phyloP scores from a whole-genome alignment of 371 early-diverging fungal species.

The Mucor sp. region DNA sequence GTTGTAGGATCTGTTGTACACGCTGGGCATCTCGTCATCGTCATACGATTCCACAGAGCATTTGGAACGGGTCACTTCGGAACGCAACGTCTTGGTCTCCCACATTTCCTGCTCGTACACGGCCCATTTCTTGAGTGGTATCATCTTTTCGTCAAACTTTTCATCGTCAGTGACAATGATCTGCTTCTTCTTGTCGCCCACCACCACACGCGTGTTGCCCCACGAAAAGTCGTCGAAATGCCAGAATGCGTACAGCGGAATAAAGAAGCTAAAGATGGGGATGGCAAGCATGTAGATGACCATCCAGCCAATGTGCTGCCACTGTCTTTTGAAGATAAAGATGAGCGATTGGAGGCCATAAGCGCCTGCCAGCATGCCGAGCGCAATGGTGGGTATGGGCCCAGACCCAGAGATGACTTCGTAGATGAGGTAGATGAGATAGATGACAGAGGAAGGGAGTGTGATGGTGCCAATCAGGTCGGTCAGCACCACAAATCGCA shows the following conservation, averaged over 20 bases:
- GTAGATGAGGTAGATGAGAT: slow-evolving; percentile 72
- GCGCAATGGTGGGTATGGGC: slow-evolving; percentile 49
- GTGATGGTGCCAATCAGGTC: slow-evolving; percentile 93
- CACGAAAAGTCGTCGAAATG: slow-evolving; percentile 90
- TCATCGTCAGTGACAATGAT: slow-evolving; percentile 56
- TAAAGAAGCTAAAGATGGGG: slow-evolving; percentile 75
- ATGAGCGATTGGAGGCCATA: slow-evolving; percentile 84
- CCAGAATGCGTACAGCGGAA: slow-evolving; percentile 81
- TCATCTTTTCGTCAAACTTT: slow-evolving; percentile 79
- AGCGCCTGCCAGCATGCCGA: slow-evolving; percentile 63
- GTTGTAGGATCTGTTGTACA: neutral
- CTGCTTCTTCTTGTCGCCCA: slow-evolving; percentile 63
- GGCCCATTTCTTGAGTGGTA: slow-evolving; percentile 87
- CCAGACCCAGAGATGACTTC: slow-evolving; percentile 42
- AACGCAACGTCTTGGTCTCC: slow-evolving; percentile 48
- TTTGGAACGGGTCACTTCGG: slow-evolving; percentile 5
- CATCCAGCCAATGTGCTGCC: slow-evolving; percentile 96
- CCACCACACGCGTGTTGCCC: slow-evolving; percentile 86
- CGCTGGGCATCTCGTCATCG: neutral
- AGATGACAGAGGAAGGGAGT: slow-evolving; percentile 88
- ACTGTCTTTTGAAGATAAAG: slow-evolving; percentile 78
- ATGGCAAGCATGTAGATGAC: slow-evolving; percentile 82
- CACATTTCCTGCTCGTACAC: slow-evolving; percentile 84
- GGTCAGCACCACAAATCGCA: slow-evolving; percentile 91
- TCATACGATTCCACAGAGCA: slow-evolving; percentile 6